Conservation (phyloP, 2,329 filamentous ascomycete genomes). For the Fusarium oligoseptatum region DNA sequence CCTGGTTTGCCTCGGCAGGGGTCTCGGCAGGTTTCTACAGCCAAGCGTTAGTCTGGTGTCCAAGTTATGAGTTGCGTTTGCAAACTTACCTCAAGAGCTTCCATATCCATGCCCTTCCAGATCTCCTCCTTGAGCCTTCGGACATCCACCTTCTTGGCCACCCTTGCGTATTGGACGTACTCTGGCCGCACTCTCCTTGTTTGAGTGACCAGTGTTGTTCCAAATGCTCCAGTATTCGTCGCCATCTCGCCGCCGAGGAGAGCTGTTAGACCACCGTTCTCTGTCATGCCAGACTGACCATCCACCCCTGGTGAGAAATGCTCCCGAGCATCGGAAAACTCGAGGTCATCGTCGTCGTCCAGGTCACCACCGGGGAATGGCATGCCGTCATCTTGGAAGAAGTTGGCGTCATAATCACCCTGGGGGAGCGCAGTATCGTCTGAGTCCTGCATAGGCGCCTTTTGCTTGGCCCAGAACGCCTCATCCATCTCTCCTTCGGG, state of each 20-base stretch:
- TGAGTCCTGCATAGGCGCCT: conserved; percentile 60
- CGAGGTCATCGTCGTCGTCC: conserved; percentile 74
- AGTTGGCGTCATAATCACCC: conserved; percentile 95
- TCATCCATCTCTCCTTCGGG: conserved; percentile 89
- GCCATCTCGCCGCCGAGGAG: conserved; percentile 65
- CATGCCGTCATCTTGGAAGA: conserved; percentile 91
- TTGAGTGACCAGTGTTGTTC: conserved; percentile 76
- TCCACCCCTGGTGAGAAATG: conserved; percentile 78
- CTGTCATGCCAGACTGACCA: conserved; percentile 60
- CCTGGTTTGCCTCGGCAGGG: conserved; percentile 49
- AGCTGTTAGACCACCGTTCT: conserved; percentile 63
- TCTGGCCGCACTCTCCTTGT: conserved; percentile 74
- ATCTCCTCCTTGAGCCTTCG: conserved; percentile 77
- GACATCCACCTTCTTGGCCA: conserved; percentile 80
- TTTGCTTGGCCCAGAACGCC: conserved; percentile 90
- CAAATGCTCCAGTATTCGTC: conserved; percentile 66
- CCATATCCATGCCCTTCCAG: conserved; percentile 75
- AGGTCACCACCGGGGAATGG: conserved; percentile 73
- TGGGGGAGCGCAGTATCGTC: conserved; percentile 71
- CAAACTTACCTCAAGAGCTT: conserved; percentile 62
- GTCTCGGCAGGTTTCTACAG: conserved; percentile 38
- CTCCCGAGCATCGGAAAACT: conserved; percentile 85
- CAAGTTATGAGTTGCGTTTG: not conserved
- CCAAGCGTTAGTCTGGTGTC: conserved; percentile 19
- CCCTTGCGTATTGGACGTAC: conserved; percentile 78